Evolutionary conservation across 305 asterid genomes (phyloP).

Genomic region (Rubia tinctorum): DNA sequence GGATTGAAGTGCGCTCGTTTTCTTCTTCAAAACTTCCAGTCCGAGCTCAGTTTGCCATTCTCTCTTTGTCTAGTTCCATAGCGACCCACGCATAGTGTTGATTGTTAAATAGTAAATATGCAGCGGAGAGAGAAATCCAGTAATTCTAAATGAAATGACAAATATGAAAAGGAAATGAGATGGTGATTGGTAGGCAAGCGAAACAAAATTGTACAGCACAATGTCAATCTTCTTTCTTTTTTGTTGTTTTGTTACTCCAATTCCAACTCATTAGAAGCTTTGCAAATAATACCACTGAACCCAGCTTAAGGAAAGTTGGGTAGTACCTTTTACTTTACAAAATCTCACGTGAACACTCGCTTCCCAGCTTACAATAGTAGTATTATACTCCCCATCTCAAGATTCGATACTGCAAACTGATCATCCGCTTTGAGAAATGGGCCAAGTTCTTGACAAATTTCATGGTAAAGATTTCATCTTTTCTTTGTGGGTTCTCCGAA

Average conservation of each 20-base stretch:
- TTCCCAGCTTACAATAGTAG: neutral
- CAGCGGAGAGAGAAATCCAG: neutral
- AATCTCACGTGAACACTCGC: neutral
- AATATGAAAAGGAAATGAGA: neutral
- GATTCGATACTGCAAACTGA: neutral
- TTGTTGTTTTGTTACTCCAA: neutral
- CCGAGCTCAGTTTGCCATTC: too few species aligned
- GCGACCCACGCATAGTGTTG: too few species aligned
- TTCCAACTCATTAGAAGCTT: neutral
- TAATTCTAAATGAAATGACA: neutral
- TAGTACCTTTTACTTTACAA: neutral
- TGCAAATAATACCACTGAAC: neutral
- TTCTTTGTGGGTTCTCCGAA: neutral
- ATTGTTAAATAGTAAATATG: too few species aligned
- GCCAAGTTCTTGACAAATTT: neutral
- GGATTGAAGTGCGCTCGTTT: too few species aligned
- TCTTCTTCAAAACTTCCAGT: too few species aligned
- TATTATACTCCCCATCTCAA: neutral
- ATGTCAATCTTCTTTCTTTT: neutral
- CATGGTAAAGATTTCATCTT: slow-evolving; percentile 3
- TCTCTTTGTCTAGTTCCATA: too few species aligned
- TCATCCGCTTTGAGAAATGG: neutral
- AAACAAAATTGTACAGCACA: neutral
- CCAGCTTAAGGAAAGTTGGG: neutral
- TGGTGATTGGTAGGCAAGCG: neutral